Conservation (phyloP, 148 eudicot species). For the Diospyros kaki region DNA sequence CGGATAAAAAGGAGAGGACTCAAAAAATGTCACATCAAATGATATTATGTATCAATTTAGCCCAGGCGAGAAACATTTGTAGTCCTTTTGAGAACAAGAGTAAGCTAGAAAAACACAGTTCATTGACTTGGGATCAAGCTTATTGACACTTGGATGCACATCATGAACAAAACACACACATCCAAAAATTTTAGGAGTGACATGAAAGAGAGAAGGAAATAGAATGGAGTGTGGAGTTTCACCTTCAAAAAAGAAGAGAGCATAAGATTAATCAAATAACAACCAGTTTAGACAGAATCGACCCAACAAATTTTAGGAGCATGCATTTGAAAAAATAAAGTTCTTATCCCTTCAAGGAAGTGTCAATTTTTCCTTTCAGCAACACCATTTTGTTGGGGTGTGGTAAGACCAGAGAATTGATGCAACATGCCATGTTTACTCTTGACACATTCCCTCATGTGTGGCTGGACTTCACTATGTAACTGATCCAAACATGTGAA, state of each 20-base stretch:
- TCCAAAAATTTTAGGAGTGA: neutral
- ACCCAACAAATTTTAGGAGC: neutral
- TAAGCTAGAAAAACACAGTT: neutral
- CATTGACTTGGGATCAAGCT: neutral
- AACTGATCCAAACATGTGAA: too few species aligned
- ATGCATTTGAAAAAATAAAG: neutral
- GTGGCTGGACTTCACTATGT: too few species aligned
- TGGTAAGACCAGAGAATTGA: too few species aligned
- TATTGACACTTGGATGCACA: neutral
- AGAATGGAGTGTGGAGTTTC: neutral
- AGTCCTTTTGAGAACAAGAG: neutral
- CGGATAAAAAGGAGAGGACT: too few species aligned
- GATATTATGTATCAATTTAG: too few species aligned
- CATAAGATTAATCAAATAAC: neutral
- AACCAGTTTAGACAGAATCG: neutral
- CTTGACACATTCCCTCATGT: too few species aligned
- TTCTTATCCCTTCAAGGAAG: neutral
- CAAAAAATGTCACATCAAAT: too few species aligned
- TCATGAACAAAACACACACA: neutral
- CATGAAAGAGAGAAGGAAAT: neutral
- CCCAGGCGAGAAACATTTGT: neutral
- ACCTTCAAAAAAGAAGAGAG: neutral
- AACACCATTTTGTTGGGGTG: too few species aligned
- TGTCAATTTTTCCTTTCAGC: neutral
- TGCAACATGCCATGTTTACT: too few species aligned